Conservation (phyloP, 805 yeast genomes). For the Saccharomycopsis olivae region DNA sequence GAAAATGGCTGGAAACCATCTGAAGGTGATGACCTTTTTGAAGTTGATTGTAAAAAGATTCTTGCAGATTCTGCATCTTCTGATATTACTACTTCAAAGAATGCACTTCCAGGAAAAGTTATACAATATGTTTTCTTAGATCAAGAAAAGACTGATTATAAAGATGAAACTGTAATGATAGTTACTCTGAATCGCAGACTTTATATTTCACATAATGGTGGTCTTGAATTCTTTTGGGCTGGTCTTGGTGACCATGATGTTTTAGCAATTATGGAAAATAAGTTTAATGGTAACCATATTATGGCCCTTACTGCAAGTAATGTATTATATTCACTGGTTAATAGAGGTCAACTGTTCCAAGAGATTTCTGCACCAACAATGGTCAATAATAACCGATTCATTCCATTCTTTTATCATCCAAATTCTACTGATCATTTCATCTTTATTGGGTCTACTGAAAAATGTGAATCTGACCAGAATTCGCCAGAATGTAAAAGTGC, state of each 20-base stretch:
- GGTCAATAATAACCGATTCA: slow-evolving; percentile 28
- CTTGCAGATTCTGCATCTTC: slow-evolving; percentile 19
- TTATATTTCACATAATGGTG: slow-evolving; percentile 65
- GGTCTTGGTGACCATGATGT: slow-evolving; percentile 32
- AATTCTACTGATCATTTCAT: slow-evolving; percentile 47
- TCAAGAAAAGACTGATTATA: slow-evolving; percentile 32
- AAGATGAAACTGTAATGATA: slow-evolving; percentile 57
- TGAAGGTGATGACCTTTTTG: slow-evolving; percentile 23
- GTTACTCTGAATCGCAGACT: slow-evolving; percentile 41
- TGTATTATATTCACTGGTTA: slow-evolving; percentile 45
- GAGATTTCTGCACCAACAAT: slow-evolving; percentile 40
- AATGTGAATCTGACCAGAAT: slow-evolving; percentile 38
- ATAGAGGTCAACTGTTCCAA: slow-evolving; percentile 55
- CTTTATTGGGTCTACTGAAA: slow-evolving; percentile 45
- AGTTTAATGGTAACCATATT: slow-evolving; percentile 44
- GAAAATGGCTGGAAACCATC: slow-evolving; percentile 15
- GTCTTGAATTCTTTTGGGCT: slow-evolving; percentile 35
- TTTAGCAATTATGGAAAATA: slow-evolving; percentile 50
- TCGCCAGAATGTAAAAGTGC: slow-evolving; percentile 41
- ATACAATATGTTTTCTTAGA: slow-evolving; percentile 52
- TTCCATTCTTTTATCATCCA: slow-evolving; percentile 54
- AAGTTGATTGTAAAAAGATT: slow-evolving; percentile 22
- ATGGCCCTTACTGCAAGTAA: slow-evolving; percentile 34
- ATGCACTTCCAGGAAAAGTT: slow-evolving; percentile 42
- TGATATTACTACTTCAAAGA: slow-evolving; percentile 29